These are phyloP conservation scores for Alternaria ethzedia DNA, from an alignment of 2,329 filamentous ascomycete species.

Conservation along the genomic window DNA sequence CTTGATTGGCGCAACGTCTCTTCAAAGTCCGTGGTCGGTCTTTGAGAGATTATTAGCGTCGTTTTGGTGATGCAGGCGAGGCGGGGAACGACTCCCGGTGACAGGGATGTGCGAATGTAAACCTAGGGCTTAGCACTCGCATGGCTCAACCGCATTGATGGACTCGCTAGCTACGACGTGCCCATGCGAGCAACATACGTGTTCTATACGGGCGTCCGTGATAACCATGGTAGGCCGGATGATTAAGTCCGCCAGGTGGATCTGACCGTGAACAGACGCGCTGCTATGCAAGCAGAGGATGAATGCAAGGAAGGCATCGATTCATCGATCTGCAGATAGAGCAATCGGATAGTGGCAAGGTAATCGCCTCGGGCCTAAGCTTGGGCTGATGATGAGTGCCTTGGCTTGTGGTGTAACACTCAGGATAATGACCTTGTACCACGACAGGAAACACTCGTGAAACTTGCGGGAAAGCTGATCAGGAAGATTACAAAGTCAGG, in stretches of 20 bases:
- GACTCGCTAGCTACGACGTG: conserved; percentile 13
- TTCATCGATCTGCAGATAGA: neutral
- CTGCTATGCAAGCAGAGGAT: neutral
- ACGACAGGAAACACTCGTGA: conserved; percentile 12
- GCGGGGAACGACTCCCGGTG: conserved; percentile 24
- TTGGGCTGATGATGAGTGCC: neutral
- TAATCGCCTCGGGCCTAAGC: neutral
- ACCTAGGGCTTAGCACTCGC: conserved; percentile 14
- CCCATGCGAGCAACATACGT: conserved; percentile 1
- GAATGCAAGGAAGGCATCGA: neutral
- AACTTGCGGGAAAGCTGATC: neutral
- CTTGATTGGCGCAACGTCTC: conserved; percentile 21
- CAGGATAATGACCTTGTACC: conserved; percentile 5
- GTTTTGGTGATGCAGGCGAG: conserved; percentile 13
- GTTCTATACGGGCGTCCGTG: conserved; percentile 3
- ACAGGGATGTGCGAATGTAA: conserved; percentile 10
- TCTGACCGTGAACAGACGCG: conserved; percentile 1
- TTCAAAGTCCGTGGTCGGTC: conserved; percentile 21
- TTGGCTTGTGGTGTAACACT: conserved; percentile 6
- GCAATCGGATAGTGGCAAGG: conserved; percentile 3
- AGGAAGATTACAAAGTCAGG: neutral
- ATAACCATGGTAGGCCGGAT: conserved; percentile 7
- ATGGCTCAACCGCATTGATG: conserved; percentile 17
- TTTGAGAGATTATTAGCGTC: conserved; percentile 14
- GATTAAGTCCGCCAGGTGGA: neutral